These are phyloP conservation scores for Lasiodiplodia gonubiensis DNA, from an alignment of 2,329 filamentous ascomycete species.

Conservation along the genomic window DNA sequence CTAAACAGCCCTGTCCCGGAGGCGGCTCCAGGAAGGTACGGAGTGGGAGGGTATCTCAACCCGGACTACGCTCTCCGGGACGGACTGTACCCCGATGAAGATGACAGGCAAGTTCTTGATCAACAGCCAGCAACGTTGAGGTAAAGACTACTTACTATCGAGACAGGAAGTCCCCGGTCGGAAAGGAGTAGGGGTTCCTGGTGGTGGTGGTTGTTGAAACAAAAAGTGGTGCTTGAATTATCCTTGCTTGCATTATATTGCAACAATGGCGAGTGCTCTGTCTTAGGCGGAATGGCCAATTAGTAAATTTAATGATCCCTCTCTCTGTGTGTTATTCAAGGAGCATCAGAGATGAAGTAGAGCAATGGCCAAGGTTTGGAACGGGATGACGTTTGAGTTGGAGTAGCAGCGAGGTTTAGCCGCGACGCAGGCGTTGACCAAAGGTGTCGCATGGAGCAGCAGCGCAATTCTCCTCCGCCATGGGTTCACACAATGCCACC, in stretches of 20 bases:
- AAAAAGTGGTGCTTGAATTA: no score
- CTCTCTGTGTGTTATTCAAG: background rate
- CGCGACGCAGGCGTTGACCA: background rate
- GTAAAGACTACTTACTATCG: background rate
- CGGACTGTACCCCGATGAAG: background rate
- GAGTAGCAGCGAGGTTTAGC: slow-evolving; percentile 11
- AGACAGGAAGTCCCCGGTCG: background rate
- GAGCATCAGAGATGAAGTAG: background rate
- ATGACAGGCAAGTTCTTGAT: slow-evolving; percentile 12
- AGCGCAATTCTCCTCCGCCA: slow-evolving; percentile 13
- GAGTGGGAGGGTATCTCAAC: slow-evolving; percentile 3
- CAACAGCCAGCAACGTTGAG: no score
- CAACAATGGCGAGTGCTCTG: background rate
- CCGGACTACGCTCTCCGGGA: slow-evolving; percentile 16
- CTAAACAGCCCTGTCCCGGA: background rate
- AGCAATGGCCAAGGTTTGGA: background rate
- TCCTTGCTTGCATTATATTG: no score
- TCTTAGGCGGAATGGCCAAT: background rate
- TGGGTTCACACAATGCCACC: slow-evolving; percentile 18
- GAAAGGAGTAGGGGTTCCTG: background rate
- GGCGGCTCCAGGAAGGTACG: background rate
- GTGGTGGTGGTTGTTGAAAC: no score
- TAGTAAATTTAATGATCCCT: background rate
- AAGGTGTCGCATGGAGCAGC: slow-evolving; percentile 6
- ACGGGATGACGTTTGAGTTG: slow-evolving; percentile 10